Conservation (phyloP, 495 filamentous ascomycete genomes). For the Hypoxylon fuscum region DNA sequence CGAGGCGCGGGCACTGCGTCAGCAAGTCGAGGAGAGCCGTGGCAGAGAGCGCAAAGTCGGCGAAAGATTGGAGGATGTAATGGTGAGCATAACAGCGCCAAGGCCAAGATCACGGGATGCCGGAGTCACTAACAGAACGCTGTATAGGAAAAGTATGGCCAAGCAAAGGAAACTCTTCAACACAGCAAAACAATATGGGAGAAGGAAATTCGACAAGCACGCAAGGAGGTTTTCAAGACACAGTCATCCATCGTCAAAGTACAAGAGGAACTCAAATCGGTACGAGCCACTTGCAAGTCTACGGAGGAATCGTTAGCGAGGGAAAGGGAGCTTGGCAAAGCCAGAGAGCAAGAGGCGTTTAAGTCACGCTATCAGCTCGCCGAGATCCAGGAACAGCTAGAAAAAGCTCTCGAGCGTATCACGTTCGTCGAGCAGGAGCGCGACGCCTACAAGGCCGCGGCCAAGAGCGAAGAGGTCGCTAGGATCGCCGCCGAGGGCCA, state of each 20-base stretch:
- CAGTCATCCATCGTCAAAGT: constrained; percentile 78
- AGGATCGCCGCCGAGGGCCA: constrained; percentile 71
- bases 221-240: constrained; percentile 86
- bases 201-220: constrained; percentile 82
- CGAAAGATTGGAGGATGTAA: constrained; percentile 78
- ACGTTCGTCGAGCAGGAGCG: constrained; percentile 74
- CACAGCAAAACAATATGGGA: constrained; percentile 80
- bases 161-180: constrained; percentile 76
- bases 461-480: constrained; percentile 66
- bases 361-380: constrained; percentile 76
- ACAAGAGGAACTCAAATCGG: constrained; percentile 82
- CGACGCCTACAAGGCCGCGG: constrained; percentile 69
- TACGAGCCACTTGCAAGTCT: constrained; percentile 59
- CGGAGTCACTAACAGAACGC: constrained; percentile 14
- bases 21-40: constrained; percentile 73
- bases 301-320: constrained; percentile 52
- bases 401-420: constrained; percentile 68
- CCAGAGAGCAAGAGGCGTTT: constrained; percentile 79
- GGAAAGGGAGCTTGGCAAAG: constrained; percentile 58
- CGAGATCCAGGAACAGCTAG: constrained; percentile 77
- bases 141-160: constrained; percentile 75
- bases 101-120: background rate
- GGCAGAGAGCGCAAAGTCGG: constrained; percentile 77
- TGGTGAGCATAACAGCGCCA: constrained; percentile 58
- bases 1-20: constrained; percentile 61